These are phyloP conservation scores for Chalciporus sphaerocephalus DNA, from an alignment of 768 basidiomycete genomes.

Conservation along the genomic window DNA sequence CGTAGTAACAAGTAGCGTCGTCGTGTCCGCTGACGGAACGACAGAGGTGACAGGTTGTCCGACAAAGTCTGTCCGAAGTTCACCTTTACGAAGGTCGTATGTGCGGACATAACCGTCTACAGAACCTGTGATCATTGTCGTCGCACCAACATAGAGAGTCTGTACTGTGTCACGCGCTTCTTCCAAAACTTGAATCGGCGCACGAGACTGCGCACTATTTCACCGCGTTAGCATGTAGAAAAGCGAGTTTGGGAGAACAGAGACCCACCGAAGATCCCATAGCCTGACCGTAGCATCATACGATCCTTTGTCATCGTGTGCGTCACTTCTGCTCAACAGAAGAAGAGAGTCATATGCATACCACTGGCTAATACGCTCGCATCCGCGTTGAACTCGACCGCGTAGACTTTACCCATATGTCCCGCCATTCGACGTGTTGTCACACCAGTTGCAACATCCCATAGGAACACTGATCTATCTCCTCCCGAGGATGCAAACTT, in stretches of 20 bases:
- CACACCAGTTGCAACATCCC: slow-evolving; percentile 89
- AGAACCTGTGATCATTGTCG: slow-evolving; percentile 73
- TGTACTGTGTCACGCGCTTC: slow-evolving; percentile 88
- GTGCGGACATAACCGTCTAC: slow-evolving; percentile 91
- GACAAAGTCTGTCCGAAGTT: slow-evolving; percentile 83
- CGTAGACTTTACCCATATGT: slow-evolving; percentile 87
- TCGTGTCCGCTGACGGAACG: slow-evolving; percentile 70
- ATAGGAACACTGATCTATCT: slow-evolving; percentile 87
- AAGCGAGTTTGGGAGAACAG: background rate
- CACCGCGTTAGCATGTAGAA: background rate
- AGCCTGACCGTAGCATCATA: slow-evolving; percentile 88
- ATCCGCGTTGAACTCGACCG: slow-evolving; percentile 86
- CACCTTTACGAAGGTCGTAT: slow-evolving; percentile 92
- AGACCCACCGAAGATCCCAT: slow-evolving; percentile 82
- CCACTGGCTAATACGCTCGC: slow-evolving; percentile 86
- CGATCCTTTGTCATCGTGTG: slow-evolving; percentile 55
- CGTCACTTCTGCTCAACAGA: background rate
- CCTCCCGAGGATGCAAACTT: slow-evolving; percentile 93
- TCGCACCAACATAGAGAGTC: slow-evolving; percentile 61
- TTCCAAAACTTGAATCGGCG: slow-evolving; percentile 85
- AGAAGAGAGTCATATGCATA: slow-evolving; percentile 31
- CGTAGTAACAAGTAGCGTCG: slow-evolving; percentile 77
- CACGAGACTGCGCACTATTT: slow-evolving; percentile 67
- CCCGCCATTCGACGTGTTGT: slow-evolving; percentile 81
- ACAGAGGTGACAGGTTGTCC: slow-evolving; percentile 88